Conservation (phyloP, 2,329 filamentous ascomycete genomes). For the Paraphaeosphaeria minitans region DNA sequence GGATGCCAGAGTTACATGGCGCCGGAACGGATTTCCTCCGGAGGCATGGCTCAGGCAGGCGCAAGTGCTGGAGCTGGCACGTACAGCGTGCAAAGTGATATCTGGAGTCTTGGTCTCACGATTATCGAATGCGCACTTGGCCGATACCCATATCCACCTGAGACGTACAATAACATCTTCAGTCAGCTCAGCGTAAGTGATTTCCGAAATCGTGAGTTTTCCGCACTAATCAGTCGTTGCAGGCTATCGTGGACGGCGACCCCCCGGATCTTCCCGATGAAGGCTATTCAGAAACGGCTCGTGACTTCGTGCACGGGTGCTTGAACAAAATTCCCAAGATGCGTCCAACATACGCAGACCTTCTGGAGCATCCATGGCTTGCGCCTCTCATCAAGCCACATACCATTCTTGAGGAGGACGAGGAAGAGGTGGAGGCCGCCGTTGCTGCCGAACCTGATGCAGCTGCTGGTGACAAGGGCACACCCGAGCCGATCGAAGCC, state of each 20-base stretch:
- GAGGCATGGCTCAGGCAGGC: conserved; percentile 74
- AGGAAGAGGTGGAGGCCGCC: conserved; percentile 59
- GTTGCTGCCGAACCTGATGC: conserved; percentile 50
- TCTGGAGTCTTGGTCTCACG: conserved; percentile 93
- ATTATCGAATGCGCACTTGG: conserved; percentile 97
- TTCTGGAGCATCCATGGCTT: conserved; percentile 90
- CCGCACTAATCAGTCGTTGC: conserved; percentile 7
- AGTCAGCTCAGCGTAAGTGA: conserved; percentile 87
- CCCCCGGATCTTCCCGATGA: conserved; percentile 82
- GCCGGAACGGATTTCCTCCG: conserved; percentile 89
- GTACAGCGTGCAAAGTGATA: conserved; percentile 96
- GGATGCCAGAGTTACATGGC: conserved; percentile 99
- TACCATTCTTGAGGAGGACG: conserved; percentile 73
- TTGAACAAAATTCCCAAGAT: conserved; percentile 91
- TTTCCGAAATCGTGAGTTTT: not conserved
- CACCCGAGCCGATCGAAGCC: conserved; percentile 32
- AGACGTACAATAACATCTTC: conserved; percentile 98
- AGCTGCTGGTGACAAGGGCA: conserved; percentile 38
- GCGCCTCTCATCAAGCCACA: conserved; percentile 73
- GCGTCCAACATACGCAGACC: conserved; percentile 90
- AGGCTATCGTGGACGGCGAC: conserved; percentile 99
- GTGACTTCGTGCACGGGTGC: conserved; percentile 86
- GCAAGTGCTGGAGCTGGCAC: conserved; percentile 75
- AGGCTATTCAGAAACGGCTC: conserved; percentile 77
- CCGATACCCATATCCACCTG: conserved; percentile 92